Base-by-base conservation (phyloP, 305 asterid genomes). In the Fraxinus nigra region DNA sequence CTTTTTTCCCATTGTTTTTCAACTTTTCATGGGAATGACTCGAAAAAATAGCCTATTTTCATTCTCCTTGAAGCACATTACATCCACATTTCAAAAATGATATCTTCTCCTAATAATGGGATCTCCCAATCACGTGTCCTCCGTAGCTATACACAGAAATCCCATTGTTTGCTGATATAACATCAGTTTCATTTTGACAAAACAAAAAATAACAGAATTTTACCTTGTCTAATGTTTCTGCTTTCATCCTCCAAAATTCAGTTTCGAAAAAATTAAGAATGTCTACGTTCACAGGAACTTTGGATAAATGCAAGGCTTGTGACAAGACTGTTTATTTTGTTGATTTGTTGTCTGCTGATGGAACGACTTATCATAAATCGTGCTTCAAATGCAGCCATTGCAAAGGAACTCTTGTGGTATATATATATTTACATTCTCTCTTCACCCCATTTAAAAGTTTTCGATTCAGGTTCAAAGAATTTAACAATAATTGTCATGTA, bases 321-420 rank as follows among this genome's bases (percentile, higher is more conserved):
- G 90, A 88, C 48, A 90, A 90, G 85, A 88, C 89, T n/a, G 90
- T 90, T 28, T 95, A 95, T 85, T 94, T 95, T 81, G 94, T 93
- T 11, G 98, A 95, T 89, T 88, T 95, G 84, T 87, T 95, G 85
- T 85, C 95, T 32, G 93, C 97, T 35, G 99, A 95, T 87, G 98
- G 98, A 35, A 84, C 87, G 0, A 95, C 90, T 56, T 95, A 77
- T 77, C 99, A 95, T 82, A 95, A 92, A 77, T 86, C 92, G 0
- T 95, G 99, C 92, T 95, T 95, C 91, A 95, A 92, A 92, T 95
- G 99, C 90, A 89, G 90, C 88, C 97, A 95, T 6, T 95, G 98
- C 94, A 95, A 93, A 89, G 99, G 99, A 26, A 95, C 99, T 82
- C 99, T 95, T 56, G 97, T 92, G 90, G 98, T 95, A 34, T 34